Conservation (phyloP, 768 basidiomycete genomes). For the Mycena rebaudengoi region DNA sequence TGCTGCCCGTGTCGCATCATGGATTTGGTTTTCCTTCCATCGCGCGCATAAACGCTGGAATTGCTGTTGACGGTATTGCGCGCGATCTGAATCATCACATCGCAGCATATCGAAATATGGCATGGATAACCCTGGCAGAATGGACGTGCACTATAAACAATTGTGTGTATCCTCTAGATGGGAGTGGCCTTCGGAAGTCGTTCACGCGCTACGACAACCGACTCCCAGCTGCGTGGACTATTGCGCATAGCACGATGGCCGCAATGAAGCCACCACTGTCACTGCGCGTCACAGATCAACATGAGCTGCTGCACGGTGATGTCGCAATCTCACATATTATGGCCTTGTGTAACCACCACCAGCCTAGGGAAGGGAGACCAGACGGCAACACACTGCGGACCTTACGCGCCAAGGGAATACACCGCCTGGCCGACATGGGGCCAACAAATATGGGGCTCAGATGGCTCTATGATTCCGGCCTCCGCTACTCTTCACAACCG, state of each 20-base stretch:
- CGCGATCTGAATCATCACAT: constrained; percentile 30
- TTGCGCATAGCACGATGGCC: not conserved
- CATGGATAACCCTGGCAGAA: constrained; percentile 17
- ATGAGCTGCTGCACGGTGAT: not conserved
- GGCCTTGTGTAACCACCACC: not conserved
- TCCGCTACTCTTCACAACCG: no score
- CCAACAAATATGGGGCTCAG: not conserved
- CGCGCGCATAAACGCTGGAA: constrained; percentile 4
- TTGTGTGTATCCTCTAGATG: constrained; percentile 13
- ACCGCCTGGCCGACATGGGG: not conserved
- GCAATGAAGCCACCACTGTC: not conserved
- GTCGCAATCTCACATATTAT: not conserved
- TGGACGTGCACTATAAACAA: constrained; percentile 22
- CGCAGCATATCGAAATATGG: constrained; percentile 16
- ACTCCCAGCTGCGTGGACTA: not conserved
- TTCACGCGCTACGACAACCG: not conserved
- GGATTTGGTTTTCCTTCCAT: constrained; percentile 21
- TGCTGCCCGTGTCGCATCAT: not conserved
- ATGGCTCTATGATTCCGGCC: not conserved
- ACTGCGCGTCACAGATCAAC: not conserved
- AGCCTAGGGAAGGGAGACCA: not conserved
- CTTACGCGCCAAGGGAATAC: not conserved
- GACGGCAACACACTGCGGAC: not conserved
- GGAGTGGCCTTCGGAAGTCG: not conserved
- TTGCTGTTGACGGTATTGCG: constrained; percentile 10